These are phyloP conservation scores for Filobasidium wieringae DNA, from an alignment of 768 basidiomycete genomes.

Conservation along the genomic window DNA sequence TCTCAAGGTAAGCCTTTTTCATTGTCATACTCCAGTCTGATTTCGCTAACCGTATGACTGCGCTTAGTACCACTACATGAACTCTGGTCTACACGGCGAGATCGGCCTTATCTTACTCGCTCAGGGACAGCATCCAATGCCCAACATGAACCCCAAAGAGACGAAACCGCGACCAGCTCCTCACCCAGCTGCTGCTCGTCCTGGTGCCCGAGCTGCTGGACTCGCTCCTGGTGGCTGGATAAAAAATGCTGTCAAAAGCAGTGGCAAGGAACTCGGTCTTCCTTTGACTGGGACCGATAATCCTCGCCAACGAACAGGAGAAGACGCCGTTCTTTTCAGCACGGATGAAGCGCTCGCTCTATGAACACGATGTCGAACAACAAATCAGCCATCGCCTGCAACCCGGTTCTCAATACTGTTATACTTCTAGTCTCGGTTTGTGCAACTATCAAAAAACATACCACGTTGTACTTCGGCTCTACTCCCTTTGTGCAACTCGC, in stretches of 20 bases:
- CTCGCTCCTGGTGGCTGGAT: constrained; percentile 12
- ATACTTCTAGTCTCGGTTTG: not conserved
- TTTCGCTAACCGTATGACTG: not conserved
- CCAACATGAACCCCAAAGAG: constrained; percentile 12
- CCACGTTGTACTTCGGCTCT: not conserved
- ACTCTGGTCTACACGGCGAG: constrained; percentile 88
- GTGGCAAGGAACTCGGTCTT: constrained; percentile 12
- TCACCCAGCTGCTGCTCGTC: constrained; percentile 4
- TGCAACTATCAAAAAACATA: too few relatives aligned
- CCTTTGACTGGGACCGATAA: constrained; percentile 9
- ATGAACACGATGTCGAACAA: constrained; percentile 24
- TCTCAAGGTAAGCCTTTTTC: constrained; percentile 40
- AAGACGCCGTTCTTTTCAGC: constrained; percentile 15
- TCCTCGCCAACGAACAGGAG: constrained; percentile 7
- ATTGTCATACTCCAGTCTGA: not conserved
- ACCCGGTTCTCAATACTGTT: not conserved
- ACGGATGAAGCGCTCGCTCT: constrained; percentile 14
- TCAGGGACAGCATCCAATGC: constrained; percentile 40
- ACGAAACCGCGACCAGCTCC: constrained; percentile 6
- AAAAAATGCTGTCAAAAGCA: constrained; percentile 10
- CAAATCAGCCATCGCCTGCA: too few relatives aligned
- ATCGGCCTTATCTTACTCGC: constrained; percentile 75
- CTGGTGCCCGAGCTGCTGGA: constrained; percentile 1
- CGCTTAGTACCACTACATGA: constrained; percentile 78
- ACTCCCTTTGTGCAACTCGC: not conserved